Conservation (phyloP, 2,329 filamentous ascomycete genomes). For the Fusarium sp. region DNA sequence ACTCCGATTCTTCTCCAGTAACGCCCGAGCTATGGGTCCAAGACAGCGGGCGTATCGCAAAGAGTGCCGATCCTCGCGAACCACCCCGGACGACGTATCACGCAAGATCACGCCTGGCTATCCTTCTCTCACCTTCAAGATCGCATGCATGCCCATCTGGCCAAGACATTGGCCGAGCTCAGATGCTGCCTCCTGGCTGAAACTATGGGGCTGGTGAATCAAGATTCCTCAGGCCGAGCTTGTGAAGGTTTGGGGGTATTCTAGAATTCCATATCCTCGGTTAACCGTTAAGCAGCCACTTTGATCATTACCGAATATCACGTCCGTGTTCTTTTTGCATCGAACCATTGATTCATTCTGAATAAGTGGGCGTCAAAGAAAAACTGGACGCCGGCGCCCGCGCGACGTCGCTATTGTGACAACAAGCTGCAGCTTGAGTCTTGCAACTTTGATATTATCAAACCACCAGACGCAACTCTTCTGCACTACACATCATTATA, state of each 20-base stretch:
- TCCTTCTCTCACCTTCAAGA: conserved; percentile 8
- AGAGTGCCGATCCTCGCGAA: conserved; percentile 32
- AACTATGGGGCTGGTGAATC: conserved; percentile 1
- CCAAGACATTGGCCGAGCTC: conserved; percentile 26
- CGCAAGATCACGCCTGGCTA: conserved; percentile 17
- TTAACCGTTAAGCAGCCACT: conserved; percentile 34
- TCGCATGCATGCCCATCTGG: conserved; percentile 20
- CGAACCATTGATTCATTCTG: conserved; percentile 4
- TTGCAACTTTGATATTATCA: background rate
- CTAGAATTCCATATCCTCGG: conserved; percentile 36
- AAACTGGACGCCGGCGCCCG: conserved; percentile 6
- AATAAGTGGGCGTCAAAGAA: conserved; percentile 2
- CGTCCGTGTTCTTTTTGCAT: conserved; percentile 21
- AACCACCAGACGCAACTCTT: conserved; percentile 30
- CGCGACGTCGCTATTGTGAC: conserved; percentile 15
- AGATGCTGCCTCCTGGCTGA: conserved; percentile 3
- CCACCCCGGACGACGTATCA: conserved; percentile 22
- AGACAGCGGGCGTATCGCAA: conserved; percentile 3
- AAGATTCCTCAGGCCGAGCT: conserved; percentile 24
- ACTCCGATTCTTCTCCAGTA: conserved; percentile 38
- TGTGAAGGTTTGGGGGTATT: conserved; percentile 23
- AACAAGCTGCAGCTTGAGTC: background rate
- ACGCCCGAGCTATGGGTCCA: conserved; percentile 27
- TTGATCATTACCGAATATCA: background rate
- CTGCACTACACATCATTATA: conserved; percentile 50